Evolutionary conservation across 441 rosid genomes (phyloP).

Genomic region (Gossypium davidsonii): DNA sequence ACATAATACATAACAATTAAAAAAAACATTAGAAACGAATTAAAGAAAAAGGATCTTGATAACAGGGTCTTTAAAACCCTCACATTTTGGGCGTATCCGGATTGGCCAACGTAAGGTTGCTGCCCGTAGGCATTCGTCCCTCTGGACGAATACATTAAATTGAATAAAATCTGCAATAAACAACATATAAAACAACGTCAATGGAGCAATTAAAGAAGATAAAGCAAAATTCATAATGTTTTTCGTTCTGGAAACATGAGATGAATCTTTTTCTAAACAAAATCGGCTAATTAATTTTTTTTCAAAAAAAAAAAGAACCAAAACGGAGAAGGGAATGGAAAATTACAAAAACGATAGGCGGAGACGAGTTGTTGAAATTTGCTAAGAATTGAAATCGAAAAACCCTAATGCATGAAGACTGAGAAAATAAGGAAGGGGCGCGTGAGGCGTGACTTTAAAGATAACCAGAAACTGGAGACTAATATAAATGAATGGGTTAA

Average conservation of each 20-base stretch:
- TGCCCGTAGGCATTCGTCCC: conserved; percentile 74
- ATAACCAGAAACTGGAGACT: not conserved
- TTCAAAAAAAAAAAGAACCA: not conserved
- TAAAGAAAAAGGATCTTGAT: not conserved
- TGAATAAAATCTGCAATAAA: conserved; percentile 13
- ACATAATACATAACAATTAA: not conserved
- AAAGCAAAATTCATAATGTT: not conserved
- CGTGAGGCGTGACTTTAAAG: not conserved
- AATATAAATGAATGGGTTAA: no score
- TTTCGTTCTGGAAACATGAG: not conserved
- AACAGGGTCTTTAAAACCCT: conserved; percentile 18
- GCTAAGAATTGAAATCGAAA: not conserved
- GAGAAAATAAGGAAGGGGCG: not conserved
- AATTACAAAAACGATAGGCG: not conserved
- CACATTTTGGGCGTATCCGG: conserved; percentile 77
- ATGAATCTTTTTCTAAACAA: not conserved
- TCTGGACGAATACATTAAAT: conserved; percentile 58
- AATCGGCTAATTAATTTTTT: not conserved
- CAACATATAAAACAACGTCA: not conserved
- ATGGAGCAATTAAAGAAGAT: not conserved
- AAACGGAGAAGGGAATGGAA: not conserved
- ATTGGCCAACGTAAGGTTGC: conserved; percentile 61
- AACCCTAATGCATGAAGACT: conserved; percentile 11
- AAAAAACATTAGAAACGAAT: not conserved
- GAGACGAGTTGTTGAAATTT: not conserved